A percentile compares a stretch with the other conserved stretches of the same genome.
Conservation (phyloP, 306 rosid genomes). For the Abrus pulchellus region DNA sequence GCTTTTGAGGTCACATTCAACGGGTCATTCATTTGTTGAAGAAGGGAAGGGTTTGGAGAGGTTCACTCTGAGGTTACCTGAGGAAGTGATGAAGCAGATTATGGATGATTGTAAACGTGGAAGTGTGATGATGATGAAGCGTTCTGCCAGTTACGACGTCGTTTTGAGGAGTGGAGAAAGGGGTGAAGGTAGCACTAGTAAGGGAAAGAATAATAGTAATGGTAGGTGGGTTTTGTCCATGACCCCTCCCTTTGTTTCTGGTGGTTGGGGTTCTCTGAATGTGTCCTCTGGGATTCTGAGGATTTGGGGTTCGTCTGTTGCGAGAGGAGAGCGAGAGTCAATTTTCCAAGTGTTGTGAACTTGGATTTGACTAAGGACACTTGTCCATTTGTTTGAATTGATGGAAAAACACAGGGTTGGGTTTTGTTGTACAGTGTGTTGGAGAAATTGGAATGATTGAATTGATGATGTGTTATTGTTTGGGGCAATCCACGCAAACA, state of each 20-base stretch:
- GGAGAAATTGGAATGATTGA: neutral
- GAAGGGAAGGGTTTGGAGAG: slow-evolving; percentile 4
- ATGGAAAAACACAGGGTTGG: neutral
- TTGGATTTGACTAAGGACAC: neutral
- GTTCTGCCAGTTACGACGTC: slow-evolving; percentile 58
- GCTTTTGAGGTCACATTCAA: slow-evolving; percentile 61
- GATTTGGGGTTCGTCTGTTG: neutral
- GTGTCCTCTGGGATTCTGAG: slow-evolving; percentile 19
- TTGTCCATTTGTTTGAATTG: neutral
- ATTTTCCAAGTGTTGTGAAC: neutral
- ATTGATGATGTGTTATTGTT: neutral
- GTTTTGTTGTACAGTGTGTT: neutral
- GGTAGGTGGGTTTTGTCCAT: neutral
- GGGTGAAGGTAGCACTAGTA: neutral
- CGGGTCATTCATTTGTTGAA: slow-evolving; percentile 56
- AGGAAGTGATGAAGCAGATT: slow-evolving; percentile 54
- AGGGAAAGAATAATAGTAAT: neutral
- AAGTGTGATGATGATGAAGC: slow-evolving; percentile 31
- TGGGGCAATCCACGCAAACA: neutral
- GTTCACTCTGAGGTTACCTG: slow-evolving; percentile 50
- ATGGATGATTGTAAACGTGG: slow-evolving; percentile 12
- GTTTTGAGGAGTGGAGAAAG: slow-evolving; percentile 21
- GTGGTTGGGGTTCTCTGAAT: neutral
- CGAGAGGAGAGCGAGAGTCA: neutral
- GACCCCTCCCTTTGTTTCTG: slow-evolving; percentile 24